phyloP scores from a whole-genome alignment of 371 early-diverging fungal genomes.

The Entomophthora muscae region DNA sequence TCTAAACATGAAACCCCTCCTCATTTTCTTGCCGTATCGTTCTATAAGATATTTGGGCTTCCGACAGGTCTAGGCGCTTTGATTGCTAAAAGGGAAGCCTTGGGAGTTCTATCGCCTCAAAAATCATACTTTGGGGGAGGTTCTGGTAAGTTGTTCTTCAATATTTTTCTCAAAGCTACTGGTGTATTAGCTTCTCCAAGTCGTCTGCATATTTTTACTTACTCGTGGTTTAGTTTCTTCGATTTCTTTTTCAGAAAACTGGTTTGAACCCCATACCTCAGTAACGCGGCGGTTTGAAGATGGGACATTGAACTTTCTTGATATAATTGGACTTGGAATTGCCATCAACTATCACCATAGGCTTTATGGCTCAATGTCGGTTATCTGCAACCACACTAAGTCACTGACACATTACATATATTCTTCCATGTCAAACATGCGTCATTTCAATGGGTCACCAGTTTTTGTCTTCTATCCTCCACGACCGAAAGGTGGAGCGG shows the following conservation, averaged over 20 bases:
- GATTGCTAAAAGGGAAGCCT: conserved; percentile 27
- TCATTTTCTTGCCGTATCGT: conserved; percentile 45
- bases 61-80: conserved; percentile 60
- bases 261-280: conserved; percentile 23
- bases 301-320: conserved; percentile 47
- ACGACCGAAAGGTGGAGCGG: conserved; percentile 11
- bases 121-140: conserved; percentile 54
- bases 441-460: conserved; percentile 24
- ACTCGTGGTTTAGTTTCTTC: conserved; percentile 16
- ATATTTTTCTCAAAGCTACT: too few species aligned
- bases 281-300: conserved; percentile 36
- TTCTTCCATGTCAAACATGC: conserved; percentile 18
- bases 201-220: too few species aligned
- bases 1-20: conserved; percentile 16
- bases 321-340: conserved; percentile 37
- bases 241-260: conserved; percentile 19
- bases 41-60: conserved; percentile 68
- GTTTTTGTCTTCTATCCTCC: conserved; percentile 27
- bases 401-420: conserved; percentile 18
- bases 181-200: too few species aligned
- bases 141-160: conserved; percentile 26
- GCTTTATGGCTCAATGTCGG: conserved; percentile 14
- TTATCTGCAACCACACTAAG: conserved; percentile 19
- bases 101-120: conserved; percentile 15
- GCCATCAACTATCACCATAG: conserved; percentile 26